Evolutionary conservation across 1,284 basidiomycete species (phyloP).

Genomic region (Cryptococcus depauperatus): DNA sequence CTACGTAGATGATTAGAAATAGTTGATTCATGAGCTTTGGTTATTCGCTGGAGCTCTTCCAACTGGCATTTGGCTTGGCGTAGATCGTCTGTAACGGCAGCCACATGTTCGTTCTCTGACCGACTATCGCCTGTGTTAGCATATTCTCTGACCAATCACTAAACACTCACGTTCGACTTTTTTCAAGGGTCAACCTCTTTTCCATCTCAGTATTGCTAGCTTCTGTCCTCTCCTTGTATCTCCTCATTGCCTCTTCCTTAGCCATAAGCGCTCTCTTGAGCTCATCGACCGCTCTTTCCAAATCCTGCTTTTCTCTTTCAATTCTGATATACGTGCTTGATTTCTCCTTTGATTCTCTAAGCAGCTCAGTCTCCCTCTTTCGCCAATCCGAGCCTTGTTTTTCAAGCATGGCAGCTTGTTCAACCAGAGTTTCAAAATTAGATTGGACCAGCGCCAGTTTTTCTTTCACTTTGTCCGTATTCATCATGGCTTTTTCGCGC

Average conservation of each 20-base stretch:
- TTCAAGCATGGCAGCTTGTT: conserved; percentile 72
- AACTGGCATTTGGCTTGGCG: conserved; percentile 71
- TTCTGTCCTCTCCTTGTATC: conserved; percentile 71
- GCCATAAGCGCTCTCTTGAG: conserved; percentile 62
- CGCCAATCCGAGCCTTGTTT: conserved; percentile 64
- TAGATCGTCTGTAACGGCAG: conserved; percentile 58
- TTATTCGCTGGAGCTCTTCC: conserved; percentile 53
- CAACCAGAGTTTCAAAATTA: conserved; percentile 70
- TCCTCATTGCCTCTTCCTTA: conserved; percentile 68
- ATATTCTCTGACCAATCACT: not conserved
- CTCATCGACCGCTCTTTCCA: conserved; percentile 62
- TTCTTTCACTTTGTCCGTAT: conserved; percentile 20
- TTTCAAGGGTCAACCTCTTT: conserved; percentile 60
- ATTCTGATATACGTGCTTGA: conserved; percentile 25
- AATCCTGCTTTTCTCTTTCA: conserved; percentile 53
- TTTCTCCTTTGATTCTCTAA: conserved; percentile 30
- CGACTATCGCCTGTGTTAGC: conserved; percentile 50
- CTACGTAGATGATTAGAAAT: conserved; percentile 73
- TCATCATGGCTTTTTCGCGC: conserved; percentile 59
- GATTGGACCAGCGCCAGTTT: conserved; percentile 25
- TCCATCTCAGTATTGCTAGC: conserved; percentile 61
- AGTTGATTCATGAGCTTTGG: conserved; percentile 54
- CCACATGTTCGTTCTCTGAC: conserved; percentile 53
- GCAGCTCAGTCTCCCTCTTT: conserved; percentile 56
- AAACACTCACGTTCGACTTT: conserved; percentile 56